Evolutionary conservation across 148 eudicot species (phyloP).

Genomic region (Cornus florida): DNA sequence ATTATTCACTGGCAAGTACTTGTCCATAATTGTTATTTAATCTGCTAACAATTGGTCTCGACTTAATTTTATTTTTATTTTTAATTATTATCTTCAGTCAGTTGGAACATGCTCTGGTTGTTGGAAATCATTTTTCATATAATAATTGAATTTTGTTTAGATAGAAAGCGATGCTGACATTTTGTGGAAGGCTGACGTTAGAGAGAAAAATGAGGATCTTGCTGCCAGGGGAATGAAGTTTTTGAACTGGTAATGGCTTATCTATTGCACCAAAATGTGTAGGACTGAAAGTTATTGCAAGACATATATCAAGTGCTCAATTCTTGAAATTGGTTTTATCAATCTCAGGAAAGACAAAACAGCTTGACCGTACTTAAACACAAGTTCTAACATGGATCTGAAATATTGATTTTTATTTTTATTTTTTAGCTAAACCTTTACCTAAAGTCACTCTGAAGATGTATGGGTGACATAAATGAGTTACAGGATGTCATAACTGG

Average conservation of each 20-base stretch:
- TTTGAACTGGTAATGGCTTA: slow-evolving; percentile 63
- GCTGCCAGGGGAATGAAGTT: slow-evolving; percentile 78
- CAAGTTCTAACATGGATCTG: neutral
- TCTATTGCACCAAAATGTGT: neutral
- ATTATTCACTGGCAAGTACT: slow-evolving; percentile 80
- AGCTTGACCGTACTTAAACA: neutral
- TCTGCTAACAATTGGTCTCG: neutral
- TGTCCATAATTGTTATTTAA: slow-evolving; percentile 4
- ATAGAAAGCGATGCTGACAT: slow-evolving; percentile 75
- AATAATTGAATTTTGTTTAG: slow-evolving; percentile 34
- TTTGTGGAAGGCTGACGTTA: slow-evolving; percentile 58
- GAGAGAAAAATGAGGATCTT: slow-evolving; percentile 64
- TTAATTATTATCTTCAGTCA: neutral
- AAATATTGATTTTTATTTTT: neutral
- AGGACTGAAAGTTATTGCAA: neutral
- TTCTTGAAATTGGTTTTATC: neutral
- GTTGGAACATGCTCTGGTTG: neutral
- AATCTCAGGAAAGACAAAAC: neutral
- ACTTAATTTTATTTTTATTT: no score
- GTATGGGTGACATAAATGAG: no score
- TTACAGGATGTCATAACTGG: no score
- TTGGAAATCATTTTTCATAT: neutral
- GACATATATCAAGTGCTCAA: neutral
- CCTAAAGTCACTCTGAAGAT: no score
- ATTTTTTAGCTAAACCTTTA: neutral